These are phyloP conservation scores for Podospora appendiculata DNA, from an alignment of 495 filamentous ascomycete genomes.

Conservation along the genomic window DNA sequence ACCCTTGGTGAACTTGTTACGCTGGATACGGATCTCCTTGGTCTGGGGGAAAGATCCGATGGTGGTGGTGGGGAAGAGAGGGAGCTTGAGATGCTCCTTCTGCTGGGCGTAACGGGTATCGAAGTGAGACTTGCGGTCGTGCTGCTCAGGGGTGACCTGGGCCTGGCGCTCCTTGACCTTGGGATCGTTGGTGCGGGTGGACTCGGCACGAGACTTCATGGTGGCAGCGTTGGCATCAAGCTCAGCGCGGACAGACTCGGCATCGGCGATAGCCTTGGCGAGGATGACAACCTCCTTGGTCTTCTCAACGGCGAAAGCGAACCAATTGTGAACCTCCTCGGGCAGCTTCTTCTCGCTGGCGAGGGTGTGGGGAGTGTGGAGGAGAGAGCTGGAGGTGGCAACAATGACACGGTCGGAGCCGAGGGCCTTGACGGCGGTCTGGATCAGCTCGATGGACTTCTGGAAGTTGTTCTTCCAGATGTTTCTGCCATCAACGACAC, in stretches of 20 bases:
- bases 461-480: slow-evolving; percentile 99
- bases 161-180: slow-evolving; percentile 91
- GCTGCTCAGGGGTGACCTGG: slow-evolving; percentile 71
- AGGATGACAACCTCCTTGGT: slow-evolving; percentile 81
- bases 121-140: slow-evolving; percentile 89
- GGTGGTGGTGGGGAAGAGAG: slow-evolving; percentile 96
- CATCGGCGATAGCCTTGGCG: slow-evolving; percentile 90
- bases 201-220: slow-evolving; percentile 77
- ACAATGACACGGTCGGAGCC: slow-evolving; percentile 95
- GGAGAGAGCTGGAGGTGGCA: slow-evolving; percentile 90
- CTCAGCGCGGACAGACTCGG: slow-evolving; percentile 72
- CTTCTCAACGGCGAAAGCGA: slow-evolving; percentile 97
- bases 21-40: slow-evolving; percentile 89
- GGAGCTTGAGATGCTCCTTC: slow-evolving; percentile 80
- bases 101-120: slow-evolving; percentile 73
- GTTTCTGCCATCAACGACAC: slow-evolving; percentile 97
- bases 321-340: slow-evolving; percentile 90
- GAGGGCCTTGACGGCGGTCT: slow-evolving; percentile 84
- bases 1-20: slow-evolving; percentile 97
- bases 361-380: slow-evolving; percentile 96
- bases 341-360: slow-evolving; percentile 96
- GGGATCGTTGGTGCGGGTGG: slow-evolving; percentile 91
- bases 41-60: slow-evolving; percentile 99
- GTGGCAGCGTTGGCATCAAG: slow-evolving; percentile 93
- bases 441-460: slow-evolving; percentile 77